Evolutionary conservation across 768 basidiomycete genomes (phyloP), one percentile per base, ranked within the genome.

Genomic region (Lactarius psammicola): DNA sequence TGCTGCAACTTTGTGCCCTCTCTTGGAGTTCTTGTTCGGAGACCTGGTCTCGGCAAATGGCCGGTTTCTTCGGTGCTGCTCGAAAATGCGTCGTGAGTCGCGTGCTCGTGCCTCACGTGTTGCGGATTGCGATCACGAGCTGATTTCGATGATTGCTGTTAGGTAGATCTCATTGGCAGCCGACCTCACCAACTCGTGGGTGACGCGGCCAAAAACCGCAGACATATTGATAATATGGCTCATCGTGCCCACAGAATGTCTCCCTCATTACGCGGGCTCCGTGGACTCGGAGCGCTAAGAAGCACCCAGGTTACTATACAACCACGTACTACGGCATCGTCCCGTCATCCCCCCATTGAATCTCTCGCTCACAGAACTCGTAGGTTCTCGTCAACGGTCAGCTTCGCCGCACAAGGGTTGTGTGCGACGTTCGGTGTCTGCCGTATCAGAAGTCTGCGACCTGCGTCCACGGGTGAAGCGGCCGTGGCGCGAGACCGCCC

Each of bases 101-200:
- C 44, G 44, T 15, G 33, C 31, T 31, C 7, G 8, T 56, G 4
- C 2, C 1, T 11, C 34, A 13, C 20, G 17, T 64, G 10, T 60
- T 49, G 42, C 28, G 31, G 55, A 65, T 65, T 31, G 34, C 34
- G 20, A 49, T 49, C 28, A 17, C 23, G 51, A 18, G 20, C 20
- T 61, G 59, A 65, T 61, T 38, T 28, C 26, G n/a, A 36, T 30
- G n/a, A 49, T 36, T 46, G 4, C 59, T 34, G 55, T 56, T 34
- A 56, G 26, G 55, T 11, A 17, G 3, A 26, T 28, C 62, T 38
- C 44, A 9, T 18, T 58, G 13, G 44, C 42, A 33, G 31, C 30
- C 49, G 49, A 44, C 44, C 58, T 49, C 33, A 54, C 33, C 46
- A n/a, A 55, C 28, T 18, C 54, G 54, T 11, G 20, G 33, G n/a